phyloP scores from a whole-genome alignment of 768 basidiomycete genomes.

The Saitozyma sp. region DNA sequence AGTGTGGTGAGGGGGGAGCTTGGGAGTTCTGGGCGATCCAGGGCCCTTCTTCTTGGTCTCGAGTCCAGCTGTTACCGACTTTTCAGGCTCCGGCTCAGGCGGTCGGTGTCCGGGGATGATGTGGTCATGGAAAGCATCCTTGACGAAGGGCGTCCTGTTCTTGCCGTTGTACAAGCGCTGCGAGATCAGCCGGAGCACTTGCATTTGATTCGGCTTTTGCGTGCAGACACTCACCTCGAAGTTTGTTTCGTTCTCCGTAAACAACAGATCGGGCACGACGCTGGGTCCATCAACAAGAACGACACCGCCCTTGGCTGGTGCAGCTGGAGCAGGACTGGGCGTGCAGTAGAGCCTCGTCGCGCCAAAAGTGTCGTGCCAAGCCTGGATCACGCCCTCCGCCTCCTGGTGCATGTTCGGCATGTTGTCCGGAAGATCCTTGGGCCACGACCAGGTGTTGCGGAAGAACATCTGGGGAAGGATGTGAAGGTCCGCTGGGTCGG shows the following conservation, averaged over 20 bases:
- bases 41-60: constrained; percentile 26
- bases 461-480: constrained; percentile 96
- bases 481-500: constrained; percentile 89
- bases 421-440: constrained; percentile 53
- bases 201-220: not conserved
- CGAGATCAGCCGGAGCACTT: not conserved
- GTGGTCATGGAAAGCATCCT: constrained; percentile 98
- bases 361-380: constrained; percentile 71
- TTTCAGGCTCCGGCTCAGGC: constrained; percentile 44
- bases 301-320: constrained; percentile 63
- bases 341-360: constrained; percentile 82
- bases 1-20: constrained; percentile 29
- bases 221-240: constrained; percentile 56
- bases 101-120: constrained; percentile 85
- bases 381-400: constrained; percentile 54
- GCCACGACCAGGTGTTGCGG: constrained; percentile 98
- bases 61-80: constrained; percentile 16
- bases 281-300: constrained; percentile 60
- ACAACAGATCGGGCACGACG: constrained; percentile 80
- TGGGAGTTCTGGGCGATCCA: constrained; percentile 1
- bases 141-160: constrained; percentile 79
- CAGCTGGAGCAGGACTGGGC: constrained; percentile 86
- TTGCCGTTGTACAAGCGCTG: constrained; percentile 79
- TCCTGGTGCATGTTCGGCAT: constrained; percentile 52
- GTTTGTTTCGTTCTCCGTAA: constrained; percentile 98